Percentiles rank a stretch among this genome's conserved stretches.
These are phyloP conservation scores for Thozetella sp. DNA, from an alignment of 495 filamentous ascomycete species.

Conservation along the genomic window DNA sequence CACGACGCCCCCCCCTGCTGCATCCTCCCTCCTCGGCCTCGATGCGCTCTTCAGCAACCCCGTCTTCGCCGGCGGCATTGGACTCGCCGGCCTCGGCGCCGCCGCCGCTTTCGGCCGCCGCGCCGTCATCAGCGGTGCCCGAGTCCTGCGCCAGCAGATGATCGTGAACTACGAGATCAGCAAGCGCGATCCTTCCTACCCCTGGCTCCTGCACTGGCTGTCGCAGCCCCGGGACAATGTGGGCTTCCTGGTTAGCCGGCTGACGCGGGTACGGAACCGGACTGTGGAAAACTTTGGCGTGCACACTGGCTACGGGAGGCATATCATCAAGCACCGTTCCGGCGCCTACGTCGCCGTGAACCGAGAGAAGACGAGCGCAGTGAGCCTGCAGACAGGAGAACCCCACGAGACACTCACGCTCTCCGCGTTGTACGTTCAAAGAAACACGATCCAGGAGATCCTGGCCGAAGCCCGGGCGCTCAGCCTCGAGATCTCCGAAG, in stretches of 20 bases:
- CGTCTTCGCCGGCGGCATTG: slow-evolving; percentile 67
- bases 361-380: slow-evolving; percentile 76
- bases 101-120: slow-evolving; percentile 74
- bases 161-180: slow-evolving; percentile 95
- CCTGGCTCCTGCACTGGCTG: slow-evolving; percentile 94
- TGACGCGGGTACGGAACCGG: slow-evolving; percentile 52
- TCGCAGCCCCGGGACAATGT: slow-evolving; percentile 68
- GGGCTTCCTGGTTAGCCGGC: slow-evolving; percentile 42
- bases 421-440: slow-evolving; percentile 86
- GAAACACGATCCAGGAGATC: slow-evolving; percentile 82
- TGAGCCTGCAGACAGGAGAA: slow-evolving; percentile 72
- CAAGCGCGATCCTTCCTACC: slow-evolving; percentile 88
- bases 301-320: slow-evolving; percentile 87
- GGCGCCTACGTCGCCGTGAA: slow-evolving; percentile 81
- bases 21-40: slow-evolving; percentile 35
- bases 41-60: slow-evolving; percentile 57
- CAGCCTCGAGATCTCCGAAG: slow-evolving; percentile 74
- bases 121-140: slow-evolving; percentile 66
- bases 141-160: slow-evolving; percentile 78
- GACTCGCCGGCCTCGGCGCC: slow-evolving; percentile 85
- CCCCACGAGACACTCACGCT: slow-evolving; percentile 95
- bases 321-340: slow-evolving; percentile 82
- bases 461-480: slow-evolving; percentile 84
- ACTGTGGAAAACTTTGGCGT: slow-evolving; percentile 69
- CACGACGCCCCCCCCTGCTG: slow-evolving; percentile 4